Base-by-base conservation (phyloP, 305 asterid genomes). In the Fraxinus dipetala region DNA sequence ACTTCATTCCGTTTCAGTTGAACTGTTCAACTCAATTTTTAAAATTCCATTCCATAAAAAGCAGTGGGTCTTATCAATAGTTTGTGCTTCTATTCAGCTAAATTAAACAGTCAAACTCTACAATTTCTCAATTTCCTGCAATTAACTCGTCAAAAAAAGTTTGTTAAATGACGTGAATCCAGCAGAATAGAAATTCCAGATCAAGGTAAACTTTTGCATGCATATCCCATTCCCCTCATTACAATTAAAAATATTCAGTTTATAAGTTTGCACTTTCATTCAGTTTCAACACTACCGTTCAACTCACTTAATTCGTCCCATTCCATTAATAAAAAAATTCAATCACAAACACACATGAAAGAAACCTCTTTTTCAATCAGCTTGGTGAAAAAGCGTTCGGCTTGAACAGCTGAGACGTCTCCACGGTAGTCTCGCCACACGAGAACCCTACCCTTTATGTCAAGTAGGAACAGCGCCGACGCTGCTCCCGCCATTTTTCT, bases 401-500 rank as follows among this genome's bases (percentile, higher is more conserved):
- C 98, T 84, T 94, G 94, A 3, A 84, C 83, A 84, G 98, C 86
- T 78, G 98, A 87, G 86, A 94, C 97, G 59, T 93, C 97, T 2
- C 97, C 97, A 51, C 97, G 98, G 87, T 92, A 93, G 87, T 94
- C 98, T 38, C 97, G 93, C 97, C 98, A 93, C 77, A 94, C 97
- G 85, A 94, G 93, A 76, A 91, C 92, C 43, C 94, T 91, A 80
- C 98, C 98, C 85, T 94, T 93, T 69, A 94, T 92, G 86, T 94
- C 98, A 77, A 94, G 92, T 82, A 94, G 97, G 95, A 93, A 94
- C 91, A 94, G 95, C 93, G 97, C 97, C 85, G 98, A 94, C 79
- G 97, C 97, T 89, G 98, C 98, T 86, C 97, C 97, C 73, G 97
- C 91, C 98, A 92, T 92, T 88, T 79, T 67, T 8, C 61, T 31